A percentile compares a stretch with the other conserved stretches of the same genome.
Conservation (phyloP, 768 basidiomycete genomes). For the Sporobolomyces roseus region DNA sequence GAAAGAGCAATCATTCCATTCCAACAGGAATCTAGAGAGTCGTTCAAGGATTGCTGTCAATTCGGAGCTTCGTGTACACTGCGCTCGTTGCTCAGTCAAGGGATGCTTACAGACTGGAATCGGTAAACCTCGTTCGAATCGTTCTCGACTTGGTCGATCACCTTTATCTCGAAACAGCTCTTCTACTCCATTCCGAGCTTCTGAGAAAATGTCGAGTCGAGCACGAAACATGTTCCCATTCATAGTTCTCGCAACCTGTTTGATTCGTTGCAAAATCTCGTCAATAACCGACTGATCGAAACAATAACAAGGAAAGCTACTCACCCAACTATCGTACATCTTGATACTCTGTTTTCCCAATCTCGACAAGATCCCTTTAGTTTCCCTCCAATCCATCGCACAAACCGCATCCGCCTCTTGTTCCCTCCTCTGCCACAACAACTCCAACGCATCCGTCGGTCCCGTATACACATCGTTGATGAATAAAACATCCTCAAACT, state of each 20-base stretch:
- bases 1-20: conserved; percentile 45
- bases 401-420: conserved; percentile 44
- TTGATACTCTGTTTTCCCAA: conserved; percentile 6
- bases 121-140: conserved; percentile 7
- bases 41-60: too few relatives aligned
- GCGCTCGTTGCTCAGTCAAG: background rate
- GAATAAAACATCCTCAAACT: conserved; percentile 39
- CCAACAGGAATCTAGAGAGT: conserved; percentile 44
- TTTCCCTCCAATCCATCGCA: conserved; percentile 45
- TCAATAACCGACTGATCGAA: background rate
- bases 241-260: conserved; percentile 23
- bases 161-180: conserved; percentile 38
- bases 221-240: conserved; percentile 23
- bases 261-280: too few relatives aligned
- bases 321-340: conserved; percentile 43
- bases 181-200: conserved; percentile 39
- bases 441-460: conserved; percentile 37
- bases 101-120: conserved; percentile 36
- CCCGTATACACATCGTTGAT: conserved; percentile 45
- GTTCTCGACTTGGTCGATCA: conserved; percentile 24
- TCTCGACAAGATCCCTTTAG: conserved; percentile 11
- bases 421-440: conserved; percentile 39
- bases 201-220: conserved; percentile 39
- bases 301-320: background rate
- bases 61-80: too few relatives aligned